phyloP scores from a whole-genome alignment of 2,329 filamentous ascomycete genomes.

The Pyrenochaeta sp. region DNA sequence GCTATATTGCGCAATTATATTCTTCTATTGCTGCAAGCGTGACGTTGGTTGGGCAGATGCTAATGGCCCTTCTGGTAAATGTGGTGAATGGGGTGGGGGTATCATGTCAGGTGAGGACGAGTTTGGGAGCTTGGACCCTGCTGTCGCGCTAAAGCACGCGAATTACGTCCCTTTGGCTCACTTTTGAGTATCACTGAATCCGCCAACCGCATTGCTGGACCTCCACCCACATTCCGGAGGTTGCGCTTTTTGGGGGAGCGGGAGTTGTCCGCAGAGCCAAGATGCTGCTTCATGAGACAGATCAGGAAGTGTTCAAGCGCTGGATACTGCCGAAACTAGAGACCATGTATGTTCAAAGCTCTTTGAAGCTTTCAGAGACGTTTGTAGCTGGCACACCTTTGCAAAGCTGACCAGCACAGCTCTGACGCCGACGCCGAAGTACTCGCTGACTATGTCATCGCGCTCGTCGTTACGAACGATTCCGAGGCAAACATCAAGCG shows the following conservation, averaged over 20 bases:
- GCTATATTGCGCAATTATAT: conserved; percentile 38
- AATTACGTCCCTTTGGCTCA: conserved; percentile 9
- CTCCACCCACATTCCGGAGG: background rate
- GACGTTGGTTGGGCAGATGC: conserved; percentile 2
- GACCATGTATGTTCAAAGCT: conserved; percentile 66
- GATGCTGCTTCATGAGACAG: conserved; percentile 65
- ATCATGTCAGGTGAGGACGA: conserved; percentile 25
- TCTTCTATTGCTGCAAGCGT: conserved; percentile 4
- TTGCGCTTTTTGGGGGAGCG: conserved; percentile 8
- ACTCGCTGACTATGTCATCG: conserved; percentile 84
- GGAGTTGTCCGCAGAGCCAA: conserved; percentile 13
- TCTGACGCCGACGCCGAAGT: conserved; percentile 84
- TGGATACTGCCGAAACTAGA: conserved; percentile 83
- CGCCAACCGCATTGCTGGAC: background rate
- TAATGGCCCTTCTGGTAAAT: too few relatives aligned
- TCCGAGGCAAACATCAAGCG: conserved; percentile 69
- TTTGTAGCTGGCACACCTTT: background rate
- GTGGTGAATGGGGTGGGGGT: conserved; percentile 29
- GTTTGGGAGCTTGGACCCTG: conserved; percentile 7
- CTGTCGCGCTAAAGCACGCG: conserved; percentile 26
- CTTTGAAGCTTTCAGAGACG: background rate
- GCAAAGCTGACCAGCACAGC: conserved; percentile 52
- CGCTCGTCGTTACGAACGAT: conserved; percentile 72
- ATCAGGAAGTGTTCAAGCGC: conserved; percentile 69
- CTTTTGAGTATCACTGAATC: background rate